Percentiles rank a stretch among this genome's conserved stretches.
Conservation (phyloP, 2,329 filamentous ascomycete species). For the Neofusicoccum cordaticola region DNA sequence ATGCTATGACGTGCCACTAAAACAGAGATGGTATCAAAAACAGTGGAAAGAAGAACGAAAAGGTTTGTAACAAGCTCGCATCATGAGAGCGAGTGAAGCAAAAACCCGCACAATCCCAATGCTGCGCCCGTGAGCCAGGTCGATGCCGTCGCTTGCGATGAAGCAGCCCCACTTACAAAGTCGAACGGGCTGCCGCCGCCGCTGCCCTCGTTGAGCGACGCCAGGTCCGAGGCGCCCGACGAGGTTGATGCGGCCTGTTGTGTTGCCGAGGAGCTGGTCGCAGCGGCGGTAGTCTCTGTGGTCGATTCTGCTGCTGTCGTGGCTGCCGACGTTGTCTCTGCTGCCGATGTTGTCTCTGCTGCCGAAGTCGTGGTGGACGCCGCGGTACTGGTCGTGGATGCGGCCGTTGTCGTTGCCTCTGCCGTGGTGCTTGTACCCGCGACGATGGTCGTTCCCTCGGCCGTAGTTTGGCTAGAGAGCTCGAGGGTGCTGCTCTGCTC, state of each 20-base stretch:
- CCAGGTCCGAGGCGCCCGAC: slow-evolving; percentile 30
- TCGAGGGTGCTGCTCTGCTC: slow-evolving; percentile 15
- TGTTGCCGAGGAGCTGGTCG: slow-evolving; percentile 1
- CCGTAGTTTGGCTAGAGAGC: slow-evolving; percentile 19
- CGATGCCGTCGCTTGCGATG: background rate
- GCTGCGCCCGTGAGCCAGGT: background rate
- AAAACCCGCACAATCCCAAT: background rate
- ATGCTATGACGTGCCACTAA: slow-evolving; percentile 2
- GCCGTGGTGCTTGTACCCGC: slow-evolving; percentile 21
- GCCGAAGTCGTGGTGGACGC: background rate
- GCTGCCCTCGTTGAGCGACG: slow-evolving; percentile 25
- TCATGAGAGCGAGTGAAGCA: background rate
- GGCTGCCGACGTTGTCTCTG: background rate
- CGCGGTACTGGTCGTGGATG: background rate
- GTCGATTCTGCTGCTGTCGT: slow-evolving; percentile 21
- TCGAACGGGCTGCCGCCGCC: slow-evolving; percentile 49
- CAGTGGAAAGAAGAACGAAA: background rate
- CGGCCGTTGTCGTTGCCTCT: slow-evolving; percentile 13
- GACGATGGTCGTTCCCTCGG: slow-evolving; percentile 17
- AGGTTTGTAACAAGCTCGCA: background rate
- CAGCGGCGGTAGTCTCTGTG: background rate
- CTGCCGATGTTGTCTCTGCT: background rate
- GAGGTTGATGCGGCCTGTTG: slow-evolving; percentile 21
- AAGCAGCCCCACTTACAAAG: slow-evolving; percentile 18
- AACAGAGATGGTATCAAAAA: slow-evolving; percentile 17